Evolutionary conservation across 805 yeast genomes (phyloP).

Genomic region (Cyberlindnera veronae): DNA sequence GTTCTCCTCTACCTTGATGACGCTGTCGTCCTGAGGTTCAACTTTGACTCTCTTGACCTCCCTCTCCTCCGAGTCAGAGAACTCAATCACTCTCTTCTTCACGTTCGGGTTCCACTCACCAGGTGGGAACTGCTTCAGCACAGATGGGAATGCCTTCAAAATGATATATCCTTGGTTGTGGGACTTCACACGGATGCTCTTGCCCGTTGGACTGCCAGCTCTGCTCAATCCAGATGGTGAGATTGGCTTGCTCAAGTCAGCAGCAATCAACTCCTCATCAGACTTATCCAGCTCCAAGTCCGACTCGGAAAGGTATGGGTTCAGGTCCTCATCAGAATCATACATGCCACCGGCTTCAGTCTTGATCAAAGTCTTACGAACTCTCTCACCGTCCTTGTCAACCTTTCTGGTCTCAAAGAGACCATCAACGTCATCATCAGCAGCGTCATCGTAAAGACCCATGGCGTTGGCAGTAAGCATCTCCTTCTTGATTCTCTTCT

Average conservation of each 20-base stretch:
- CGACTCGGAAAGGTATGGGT: conserved; percentile 77
- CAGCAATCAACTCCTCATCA: conserved; percentile 39
- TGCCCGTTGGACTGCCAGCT: conserved; percentile 21
- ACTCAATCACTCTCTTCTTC: conserved; percentile 33
- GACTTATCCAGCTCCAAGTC: conserved; percentile 49
- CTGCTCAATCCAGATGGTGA: conserved; percentile 24
- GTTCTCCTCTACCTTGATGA: conserved; percentile 11
- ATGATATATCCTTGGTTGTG: conserved; percentile 52
- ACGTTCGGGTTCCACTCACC: conserved; percentile 83
- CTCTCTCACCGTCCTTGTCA: conserved; percentile 86
- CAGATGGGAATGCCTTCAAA: conserved; percentile 58
- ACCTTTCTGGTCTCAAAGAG: conserved; percentile 71
- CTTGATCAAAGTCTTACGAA: conserved; percentile 77
- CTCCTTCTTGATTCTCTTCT: conserved; percentile 76
- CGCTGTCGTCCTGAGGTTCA: conserved; percentile 25
- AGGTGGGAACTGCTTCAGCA: conserved; percentile 62
- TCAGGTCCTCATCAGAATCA: conserved; percentile 83
- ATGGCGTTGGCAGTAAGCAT: conserved; percentile 80
- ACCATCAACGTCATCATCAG: conserved; percentile 63
- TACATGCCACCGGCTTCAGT: conserved; percentile 74
- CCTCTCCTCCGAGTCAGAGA: conserved; percentile 24
- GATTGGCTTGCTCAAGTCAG: conserved; percentile 29
- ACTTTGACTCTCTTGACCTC: conserved; percentile 39
- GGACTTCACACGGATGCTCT: conserved; percentile 40
- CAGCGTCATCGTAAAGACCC: conserved; percentile 55